Evolutionary conservation across 1,284 basidiomycete species (phyloP), one percentile per base, ranked within the genome.

Genomic region (Puccinia hordei): DNA sequence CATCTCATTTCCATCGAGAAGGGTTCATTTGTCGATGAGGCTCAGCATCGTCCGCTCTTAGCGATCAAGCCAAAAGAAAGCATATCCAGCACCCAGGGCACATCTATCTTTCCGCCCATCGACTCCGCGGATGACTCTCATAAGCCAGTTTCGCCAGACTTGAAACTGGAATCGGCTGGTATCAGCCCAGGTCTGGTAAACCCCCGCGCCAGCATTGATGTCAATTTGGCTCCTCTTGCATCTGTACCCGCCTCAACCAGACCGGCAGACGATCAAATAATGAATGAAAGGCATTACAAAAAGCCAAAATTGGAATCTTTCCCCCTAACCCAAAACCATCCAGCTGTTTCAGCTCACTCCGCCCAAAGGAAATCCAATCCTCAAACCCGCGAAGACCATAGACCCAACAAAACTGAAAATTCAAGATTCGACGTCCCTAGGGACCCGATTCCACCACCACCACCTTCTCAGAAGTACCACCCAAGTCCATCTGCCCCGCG

Each of bases 261-360:
- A 41, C 63, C 63, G 63, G 63, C 38, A 24, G 63, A 66, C 24
- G 68, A 53, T 53, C 46, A 51, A 53, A 53, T 44, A 33, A n/a
- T n/a, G 19, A 71, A 71, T 71, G 68, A 71, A 22, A 71, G 68
- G 24, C 68, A 71, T 33, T 22, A 38, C 15, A 71, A 71, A 24
- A 51, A 33, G 68, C 17, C 68, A 24, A 71, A 71, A 24, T 49
- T 69, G 17, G 66, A 69, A 51, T 69, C 66, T 51, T 33, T 51
- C 9, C 41, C 66, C 17, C n/a, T 49, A 17, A 41, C 44, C 9
- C 38, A 69, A 38, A 44, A 69, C 27, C 66, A 69, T 44, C 27
- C 66, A 49, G 44, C 46, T 30, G 44, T 1, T 49, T 69, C 65
- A 68, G 13, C 38, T 27, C 59, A 61, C 65, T 44, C 66, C 4